Conservation (phyloP, 441 rosid genomes). For the Rhodomyrtus psidioides region DNA sequence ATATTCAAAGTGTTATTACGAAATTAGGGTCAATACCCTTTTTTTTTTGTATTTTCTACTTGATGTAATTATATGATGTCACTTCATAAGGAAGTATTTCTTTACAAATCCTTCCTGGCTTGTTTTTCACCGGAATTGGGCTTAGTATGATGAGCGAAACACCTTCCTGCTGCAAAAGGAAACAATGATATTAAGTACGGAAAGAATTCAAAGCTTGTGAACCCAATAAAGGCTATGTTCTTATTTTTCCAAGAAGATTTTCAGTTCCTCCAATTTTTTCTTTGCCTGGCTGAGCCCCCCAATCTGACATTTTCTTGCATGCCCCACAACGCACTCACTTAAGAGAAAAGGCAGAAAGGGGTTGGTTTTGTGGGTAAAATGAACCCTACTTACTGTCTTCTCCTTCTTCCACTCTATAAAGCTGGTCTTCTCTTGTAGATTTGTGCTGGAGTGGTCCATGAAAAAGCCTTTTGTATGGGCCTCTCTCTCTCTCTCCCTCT, state of each 20-base stretch:
- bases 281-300: not conserved
- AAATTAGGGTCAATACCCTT: not conserved
- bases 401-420: constrained; percentile 26
- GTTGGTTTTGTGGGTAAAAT: constrained; percentile 6
- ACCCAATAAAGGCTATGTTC: not conserved
- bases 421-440: constrained; percentile 24
- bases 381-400: constrained; percentile 23
- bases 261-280: not conserved
- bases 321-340: constrained; percentile 40
- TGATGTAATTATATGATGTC: not conserved
- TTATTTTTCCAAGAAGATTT: not conserved
- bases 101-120: not conserved
- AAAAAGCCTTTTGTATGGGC: constrained; percentile 9
- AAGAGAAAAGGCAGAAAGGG: constrained; percentile 12
- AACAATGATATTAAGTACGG: not conserved
- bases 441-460: constrained; percentile 46
- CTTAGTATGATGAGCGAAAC: not conserved
- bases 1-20: not conserved
- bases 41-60: not conserved
- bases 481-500: not conserved
- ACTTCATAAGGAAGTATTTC: not conserved
- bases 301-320: not conserved
- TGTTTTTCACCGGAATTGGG: not conserved
- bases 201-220: not conserved
- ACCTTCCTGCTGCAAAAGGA: not conserved